Evolutionary conservation across 352 stramenopile species (phyloP), one percentile per base, ranked within the genome.

Genomic region (Phytopythium ostracodes): DNA sequence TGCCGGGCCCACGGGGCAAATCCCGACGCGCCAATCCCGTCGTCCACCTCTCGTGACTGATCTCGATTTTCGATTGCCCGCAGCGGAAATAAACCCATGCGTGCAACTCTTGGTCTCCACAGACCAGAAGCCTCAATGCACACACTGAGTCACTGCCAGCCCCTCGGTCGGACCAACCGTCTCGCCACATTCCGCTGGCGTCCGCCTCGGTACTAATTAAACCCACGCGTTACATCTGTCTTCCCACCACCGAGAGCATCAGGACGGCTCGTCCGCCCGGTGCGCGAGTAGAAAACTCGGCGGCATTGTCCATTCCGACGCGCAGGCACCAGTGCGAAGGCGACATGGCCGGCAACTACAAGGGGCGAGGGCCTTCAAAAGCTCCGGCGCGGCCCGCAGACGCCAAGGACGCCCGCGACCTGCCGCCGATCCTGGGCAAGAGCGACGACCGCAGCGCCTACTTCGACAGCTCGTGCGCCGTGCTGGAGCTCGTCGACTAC

Each of bases 401-500:
- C 42, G 20, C 46, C 25, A 22, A 38, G 47, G 47, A 54, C 15
- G n/a, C n/a, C n/a, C 25, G 47, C 38, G 42, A 51, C 38, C 27
- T 27, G 55, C 27, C 38, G 38, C 25, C 29, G 22, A 36, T 43
- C 12, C 40, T 50, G 22, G 40, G 29, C 36, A 15, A 25, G 15
- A 24, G 24, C 5, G 54, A 49, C 38, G 55, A 51, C 25, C 27
- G 42, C 22, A 15, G 14, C 38, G 10, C 55, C 40, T 18, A 14
- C 18, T 57, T 75, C 27, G 60, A 75, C 35, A 77, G 70, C 35
- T 69, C 65, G 4, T 73, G 70, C 29, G 64, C 64, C 27, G 59
- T 77, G 20, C 68, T 79, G 54, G 67, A 68, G 22, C 43, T 55
- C 60, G 60, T 67, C 7, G 66, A 75, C 54, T 75, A 68, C 29